phyloP scores from a whole-genome alignment of 2,329 filamentous ascomycete species.

The Hypoxylon sp. region DNA sequence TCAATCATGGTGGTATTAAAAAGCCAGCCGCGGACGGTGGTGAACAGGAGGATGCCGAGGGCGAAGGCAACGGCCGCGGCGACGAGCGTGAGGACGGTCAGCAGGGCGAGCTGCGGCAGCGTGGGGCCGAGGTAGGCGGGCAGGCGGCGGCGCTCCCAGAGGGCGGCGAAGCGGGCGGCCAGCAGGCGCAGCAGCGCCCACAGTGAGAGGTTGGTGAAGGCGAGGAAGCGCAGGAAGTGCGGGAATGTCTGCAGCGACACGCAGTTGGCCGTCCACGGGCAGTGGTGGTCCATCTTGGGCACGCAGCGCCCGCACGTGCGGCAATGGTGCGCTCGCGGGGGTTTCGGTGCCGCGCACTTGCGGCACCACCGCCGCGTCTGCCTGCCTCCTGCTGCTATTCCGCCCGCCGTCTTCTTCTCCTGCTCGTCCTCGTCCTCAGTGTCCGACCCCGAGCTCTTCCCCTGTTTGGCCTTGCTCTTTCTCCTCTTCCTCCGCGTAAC shows the following conservation, averaged over 20 bases:
- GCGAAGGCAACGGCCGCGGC: conserved; percentile 68
- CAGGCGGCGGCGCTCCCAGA: conserved; percentile 72
- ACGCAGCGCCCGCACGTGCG: conserved; percentile 77
- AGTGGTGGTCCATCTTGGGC: conserved; percentile 87
- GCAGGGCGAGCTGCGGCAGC: conserved; percentile 62
- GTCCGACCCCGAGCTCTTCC: conserved; percentile 36
- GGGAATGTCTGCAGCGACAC: conserved; percentile 83
- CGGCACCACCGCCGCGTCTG: conserved; percentile 68
- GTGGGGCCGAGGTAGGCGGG: conserved; percentile 79
- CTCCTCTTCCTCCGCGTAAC: conserved; percentile 26
- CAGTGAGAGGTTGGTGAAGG: conserved; percentile 72
- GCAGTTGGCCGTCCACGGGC: conserved; percentile 85
- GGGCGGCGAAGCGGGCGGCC: conserved; percentile 61
- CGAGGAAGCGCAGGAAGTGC: conserved; percentile 81
- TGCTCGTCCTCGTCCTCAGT: conserved; percentile 33
- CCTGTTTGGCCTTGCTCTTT: conserved; percentile 39
- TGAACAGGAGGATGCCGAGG: conserved; percentile 70
- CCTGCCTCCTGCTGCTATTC: conserved; percentile 21
- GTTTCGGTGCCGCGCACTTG: conserved; percentile 78
- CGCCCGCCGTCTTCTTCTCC: conserved; percentile 27
- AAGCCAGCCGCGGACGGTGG: conserved; percentile 66
- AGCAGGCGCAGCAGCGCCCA: conserved; percentile 68
- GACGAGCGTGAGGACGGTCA: conserved; percentile 67
- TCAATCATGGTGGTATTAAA: conserved; percentile 84
- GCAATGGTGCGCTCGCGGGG: conserved; percentile 82